Base-by-base conservation (phyloP, 805 yeast species). In the Yarrowia osloensis region DNA sequence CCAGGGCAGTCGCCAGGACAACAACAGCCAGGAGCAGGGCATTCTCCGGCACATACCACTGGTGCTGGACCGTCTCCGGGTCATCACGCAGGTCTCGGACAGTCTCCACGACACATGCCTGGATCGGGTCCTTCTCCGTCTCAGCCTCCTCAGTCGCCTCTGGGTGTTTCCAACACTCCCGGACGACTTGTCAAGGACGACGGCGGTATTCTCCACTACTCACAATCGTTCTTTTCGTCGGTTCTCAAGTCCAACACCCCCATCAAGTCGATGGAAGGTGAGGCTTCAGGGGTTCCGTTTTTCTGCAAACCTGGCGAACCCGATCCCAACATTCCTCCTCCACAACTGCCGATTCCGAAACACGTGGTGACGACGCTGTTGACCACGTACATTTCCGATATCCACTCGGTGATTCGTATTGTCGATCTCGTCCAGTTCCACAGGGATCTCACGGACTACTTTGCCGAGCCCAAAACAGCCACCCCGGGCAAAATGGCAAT, bases 281-380 rank as follows among this genome's bases (percentile, higher is more conserved):
- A 61, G 19, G 15, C 22, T 3, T 61, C 66, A 9, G 42, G 42
- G 2, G 54, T 44, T 17, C 66, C 66, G 2, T 61, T 61, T 6
- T 61, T 61, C 44, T 61, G 66, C 15, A 44, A 42, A 15, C 65
- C 65, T n/a, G 62, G 62, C 8, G 40, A 33, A 59, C 33, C 39
- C 1, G 31, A 29, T 13, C 29, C 66, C 0, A 13, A 4, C 2
- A 29, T 44, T 33, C 66, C 44, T 17, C 66, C 54, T 7, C 6
- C 31, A 0, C 54, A 44, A 24, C 19, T 40, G 3, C 49, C 63
- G 0, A 37, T 54, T 37, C 63, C 63, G 1, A 21, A 12, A 4
- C 39, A 31, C 26, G 54, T 44, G 28, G 8, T 61, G 13, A 44
- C 39, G 4, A 33, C 52, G 2, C 24, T 61, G n/a, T 8, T 61